Conservation (phyloP, 805 yeast species). For the Yamadazyma olivae region DNA sequence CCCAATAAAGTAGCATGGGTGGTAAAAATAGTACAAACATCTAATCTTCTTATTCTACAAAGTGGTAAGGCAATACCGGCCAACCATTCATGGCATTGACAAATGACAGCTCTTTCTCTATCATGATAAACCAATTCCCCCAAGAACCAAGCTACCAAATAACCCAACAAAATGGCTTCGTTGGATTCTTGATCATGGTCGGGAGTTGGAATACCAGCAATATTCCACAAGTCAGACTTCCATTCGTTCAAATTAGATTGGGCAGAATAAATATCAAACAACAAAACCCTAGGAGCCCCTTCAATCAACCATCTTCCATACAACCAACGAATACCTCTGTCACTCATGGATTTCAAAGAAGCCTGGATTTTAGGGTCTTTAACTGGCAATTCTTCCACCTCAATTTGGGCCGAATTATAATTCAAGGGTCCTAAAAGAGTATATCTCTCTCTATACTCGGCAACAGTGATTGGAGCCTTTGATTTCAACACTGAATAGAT, state of each 20-base stretch:
- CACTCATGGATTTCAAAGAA: constrained; percentile 73
- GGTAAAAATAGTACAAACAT: constrained; percentile 92
- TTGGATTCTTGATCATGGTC: constrained; percentile 83
- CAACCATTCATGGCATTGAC: constrained; percentile 97
- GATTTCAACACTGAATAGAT: constrained; percentile 95
- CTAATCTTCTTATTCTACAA: constrained; percentile 87
- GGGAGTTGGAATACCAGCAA: constrained; percentile 92
- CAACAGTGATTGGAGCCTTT: constrained; percentile 93
- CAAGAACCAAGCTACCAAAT: constrained; percentile 93
- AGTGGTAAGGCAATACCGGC: constrained; percentile 95
- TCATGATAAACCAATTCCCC: constrained; percentile 91
- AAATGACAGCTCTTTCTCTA: constrained; percentile 81
- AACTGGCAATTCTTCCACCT: constrained; percentile 72
- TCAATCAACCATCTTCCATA: constrained; percentile 97
- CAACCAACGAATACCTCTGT: constrained; percentile 75
- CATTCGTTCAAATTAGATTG: constrained; percentile 73
- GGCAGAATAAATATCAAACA: constrained; percentile 84
- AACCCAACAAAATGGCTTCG: constrained; percentile 90
- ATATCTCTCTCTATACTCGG: constrained; percentile 87
- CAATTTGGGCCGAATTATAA: constrained; percentile 68
- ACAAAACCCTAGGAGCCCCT: constrained; percentile 91
- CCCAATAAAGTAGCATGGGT: constrained; percentile 97
- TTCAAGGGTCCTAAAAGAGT: constrained; percentile 85
- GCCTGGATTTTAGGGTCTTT: constrained; percentile 52
- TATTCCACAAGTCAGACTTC: constrained; percentile 90